Conservation (phyloP, 306 rosid genomes). For the Mucuna pruriens region DNA sequence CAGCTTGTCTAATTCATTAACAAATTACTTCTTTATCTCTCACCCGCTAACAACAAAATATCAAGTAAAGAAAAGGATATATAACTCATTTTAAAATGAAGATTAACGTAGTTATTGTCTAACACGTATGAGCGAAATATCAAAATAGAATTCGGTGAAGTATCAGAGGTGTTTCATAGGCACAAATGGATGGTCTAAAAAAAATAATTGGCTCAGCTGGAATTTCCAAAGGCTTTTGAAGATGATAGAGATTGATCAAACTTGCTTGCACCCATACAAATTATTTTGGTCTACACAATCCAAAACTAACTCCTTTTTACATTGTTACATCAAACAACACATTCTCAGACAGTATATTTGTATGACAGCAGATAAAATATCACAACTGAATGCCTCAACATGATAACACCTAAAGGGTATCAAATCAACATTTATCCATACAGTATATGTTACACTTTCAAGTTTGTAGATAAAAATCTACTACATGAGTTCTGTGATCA, state of each 20-base stretch:
- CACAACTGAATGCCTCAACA: conserved; percentile 8
- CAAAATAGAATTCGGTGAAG: not conserved
- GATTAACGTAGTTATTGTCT: too few relatives aligned
- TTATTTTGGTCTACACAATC: conserved; percentile 15
- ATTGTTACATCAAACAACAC: conserved; percentile 27
- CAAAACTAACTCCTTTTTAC: conserved; percentile 15
- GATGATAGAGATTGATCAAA: conserved; percentile 3
- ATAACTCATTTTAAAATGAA: too few relatives aligned
- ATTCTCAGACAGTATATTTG: conserved; percentile 2
- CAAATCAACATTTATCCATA: conserved; percentile 18
- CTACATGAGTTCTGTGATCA: conserved; percentile 40
- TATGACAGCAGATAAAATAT: conserved; percentile 25
- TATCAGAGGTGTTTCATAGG: not conserved
- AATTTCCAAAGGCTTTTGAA: not conserved
- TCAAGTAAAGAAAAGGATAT: too few relatives aligned
- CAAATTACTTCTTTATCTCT: too few relatives aligned
- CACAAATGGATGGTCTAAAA: not conserved
- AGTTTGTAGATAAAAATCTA: conserved; percentile 21
- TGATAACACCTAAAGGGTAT: conserved; percentile 17
- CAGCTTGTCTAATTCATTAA: too few relatives aligned
- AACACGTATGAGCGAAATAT: too few relatives aligned
- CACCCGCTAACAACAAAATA: too few relatives aligned
- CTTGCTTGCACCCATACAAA: conserved; percentile 21
- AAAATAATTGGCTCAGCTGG: not conserved
- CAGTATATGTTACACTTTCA: conserved; percentile 31